Evolutionary conservation across 129 eudicot species (phyloP), one percentile per base, ranked within the genome.

Genomic region (Escallonia herrerae): DNA sequence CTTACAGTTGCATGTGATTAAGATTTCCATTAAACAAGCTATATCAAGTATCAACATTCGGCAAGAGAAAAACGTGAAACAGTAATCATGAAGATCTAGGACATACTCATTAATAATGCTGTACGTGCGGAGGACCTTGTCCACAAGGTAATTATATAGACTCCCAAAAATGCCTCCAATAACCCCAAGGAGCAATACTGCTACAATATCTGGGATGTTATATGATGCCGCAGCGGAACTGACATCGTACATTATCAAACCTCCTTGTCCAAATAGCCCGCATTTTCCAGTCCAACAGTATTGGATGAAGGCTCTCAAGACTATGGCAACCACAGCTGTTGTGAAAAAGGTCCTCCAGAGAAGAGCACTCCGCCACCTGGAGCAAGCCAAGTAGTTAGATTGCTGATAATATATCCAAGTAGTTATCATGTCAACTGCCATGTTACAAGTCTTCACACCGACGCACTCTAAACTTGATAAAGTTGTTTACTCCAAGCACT

Each of bases 331-430:
- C 22, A 74, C 43, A 44, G 78, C 78, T 65, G 78, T 73, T 42
- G 78, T 73, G 68, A 73, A 73, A 57, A 74, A 74, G 6, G 72
- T 66, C 56, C 78, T 74, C 78, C 78, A 74, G 37, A 65, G 72
- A n/a, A 74, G 72, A 66, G 78, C 78, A 66, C 78, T 66, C 64
- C 68, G 44, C 78, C 76, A 72, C 76, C 76, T 72, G 62, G 15
- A 59, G 12, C 52, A 70, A 60, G 63, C 51, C 46, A 40, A 58
- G 4, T 37, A 37, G 2, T 40, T 22, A 7, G 33, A 7, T 22
- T 43, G 3, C 3, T 37, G 6, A 61, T 3, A n/a, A 5, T 49
- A 49, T 0, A 49, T 49, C n/a, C 9, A 9, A 49, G 54, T 3
- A 5, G 11, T 12, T 22, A 22, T 22, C 33, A 22, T 22, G 33